phyloP scores from a whole-genome alignment of 129 eudicot species.

The Helianthus tuberosus region DNA sequence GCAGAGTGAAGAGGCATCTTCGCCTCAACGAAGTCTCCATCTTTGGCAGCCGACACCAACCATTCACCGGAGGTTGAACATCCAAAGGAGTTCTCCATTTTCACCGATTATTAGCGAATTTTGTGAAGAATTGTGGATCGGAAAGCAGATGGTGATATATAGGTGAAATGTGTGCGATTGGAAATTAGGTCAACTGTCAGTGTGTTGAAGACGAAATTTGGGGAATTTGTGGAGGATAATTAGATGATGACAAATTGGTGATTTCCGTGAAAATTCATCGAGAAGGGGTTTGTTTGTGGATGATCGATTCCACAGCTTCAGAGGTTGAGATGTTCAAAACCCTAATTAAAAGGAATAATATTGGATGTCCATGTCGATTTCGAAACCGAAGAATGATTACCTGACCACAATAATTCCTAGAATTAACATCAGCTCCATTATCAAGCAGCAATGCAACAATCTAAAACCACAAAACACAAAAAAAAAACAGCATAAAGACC shows the following conservation, averaged over 20 bases:
- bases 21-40: constrained; percentile 92
- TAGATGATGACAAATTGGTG: constrained; percentile 20
- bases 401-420: no score
- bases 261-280: neutral
- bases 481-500: neutral
- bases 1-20: constrained; percentile 98
- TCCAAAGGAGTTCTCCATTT: constrained; percentile 96
- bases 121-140: constrained; percentile 1
- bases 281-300: no score
- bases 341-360: no score
- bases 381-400: no score
- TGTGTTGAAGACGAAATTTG: constrained; percentile 14
- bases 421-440: constrained; percentile 17
- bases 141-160: neutral
- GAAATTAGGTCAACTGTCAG: constrained; percentile 65
- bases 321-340: no score
- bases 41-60: constrained; percentile 96
- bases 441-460: constrained; percentile 94
- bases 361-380: no score
- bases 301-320: no score
- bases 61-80: constrained; percentile 99
- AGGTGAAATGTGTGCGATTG: constrained; percentile 21
- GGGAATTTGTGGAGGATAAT: neutral
- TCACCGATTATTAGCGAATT: neutral
- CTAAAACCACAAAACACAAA: constrained; percentile 50